Evolutionary conservation across 2,329 filamentous ascomycete genomes (phyloP).

Genomic region (Colletotrichum tropicale): DNA sequence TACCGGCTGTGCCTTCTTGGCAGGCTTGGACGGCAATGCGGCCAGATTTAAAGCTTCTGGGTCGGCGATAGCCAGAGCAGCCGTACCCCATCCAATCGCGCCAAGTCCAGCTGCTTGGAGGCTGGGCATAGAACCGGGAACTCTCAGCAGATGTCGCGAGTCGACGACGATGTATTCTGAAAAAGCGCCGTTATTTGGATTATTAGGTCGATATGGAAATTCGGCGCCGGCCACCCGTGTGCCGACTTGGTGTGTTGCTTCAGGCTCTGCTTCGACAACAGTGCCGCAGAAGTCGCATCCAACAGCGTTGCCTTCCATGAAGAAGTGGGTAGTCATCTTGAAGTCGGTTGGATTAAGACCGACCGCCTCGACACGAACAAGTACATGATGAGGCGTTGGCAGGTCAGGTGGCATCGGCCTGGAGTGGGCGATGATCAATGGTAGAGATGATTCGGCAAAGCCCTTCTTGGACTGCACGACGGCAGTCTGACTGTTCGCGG

Average conservation of each 20-base stretch:
- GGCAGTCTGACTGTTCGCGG: neutral
- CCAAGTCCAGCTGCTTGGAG: neutral
- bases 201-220: constrained; percentile 12
- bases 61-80: neutral
- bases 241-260: neutral
- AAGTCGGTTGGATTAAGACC: constrained; percentile 11
- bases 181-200: neutral
- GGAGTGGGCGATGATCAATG: neutral
- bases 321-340: constrained; percentile 21
- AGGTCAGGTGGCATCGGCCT: neutral
- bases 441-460: neutral
- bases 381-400: neutral
- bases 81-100: neutral
- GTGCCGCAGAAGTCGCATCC: constrained; percentile 31
- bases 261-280: neutral
- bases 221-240: constrained; percentile 10
- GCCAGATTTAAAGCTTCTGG: neutral
- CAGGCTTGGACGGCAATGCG: neutral
- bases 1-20: neutral
- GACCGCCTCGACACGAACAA: constrained; percentile 25
- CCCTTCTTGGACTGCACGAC: neutral
- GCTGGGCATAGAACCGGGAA: neutral
- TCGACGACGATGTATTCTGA: neutral
- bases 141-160: neutral
- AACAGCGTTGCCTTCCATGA: neutral